A percentile compares a stretch with the other conserved stretches of the same genome.
Evolutionary conservation across 2,329 filamentous ascomycete species (phyloP).

Genomic region (Exophiala xenobiotica): DNA sequence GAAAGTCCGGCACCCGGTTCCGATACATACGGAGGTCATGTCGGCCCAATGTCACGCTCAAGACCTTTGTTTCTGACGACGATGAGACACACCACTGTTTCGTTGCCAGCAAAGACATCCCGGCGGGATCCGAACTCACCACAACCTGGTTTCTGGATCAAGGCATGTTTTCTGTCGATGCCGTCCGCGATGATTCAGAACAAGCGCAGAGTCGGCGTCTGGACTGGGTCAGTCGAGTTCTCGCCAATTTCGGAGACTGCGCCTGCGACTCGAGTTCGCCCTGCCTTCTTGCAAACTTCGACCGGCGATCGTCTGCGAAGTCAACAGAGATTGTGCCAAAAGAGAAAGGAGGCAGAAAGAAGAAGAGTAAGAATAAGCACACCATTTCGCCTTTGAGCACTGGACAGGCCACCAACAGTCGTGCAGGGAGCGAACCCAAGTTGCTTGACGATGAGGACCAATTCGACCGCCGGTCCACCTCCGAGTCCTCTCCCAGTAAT

Average conservation of each 20-base stretch:
- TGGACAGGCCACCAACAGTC: slow-evolving; percentile 55
- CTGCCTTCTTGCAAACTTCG: slow-evolving; percentile 44
- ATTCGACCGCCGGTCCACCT: slow-evolving; percentile 57
- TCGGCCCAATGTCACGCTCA: slow-evolving; percentile 81
- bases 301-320: slow-evolving; percentile 43
- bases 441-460: slow-evolving; percentile 57
- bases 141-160: slow-evolving; percentile 50
- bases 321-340: slow-evolving; percentile 37
- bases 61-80: slow-evolving; percentile 73
- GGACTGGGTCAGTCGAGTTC: slow-evolving; percentile 49
- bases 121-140: slow-evolving; percentile 52
- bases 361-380: slow-evolving; percentile 50
- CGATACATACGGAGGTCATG: slow-evolving; percentile 93
- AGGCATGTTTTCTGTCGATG: slow-evolving; percentile 21
- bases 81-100: slow-evolving; percentile 90
- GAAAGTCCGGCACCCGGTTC: slow-evolving; percentile 78
- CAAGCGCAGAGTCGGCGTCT: slow-evolving; percentile 34
- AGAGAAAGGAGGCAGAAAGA: slow-evolving; percentile 48
- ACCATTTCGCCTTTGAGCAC: slow-evolving; percentile 55
- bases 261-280: slow-evolving; percentile 42
- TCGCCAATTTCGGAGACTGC: slow-evolving; percentile 51
- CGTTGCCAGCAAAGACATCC: slow-evolving; percentile 75
- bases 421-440: slow-evolving; percentile 59
- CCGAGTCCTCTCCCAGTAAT: slow-evolving; percentile 56
- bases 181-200: slow-evolving; percentile 22